Conservation (phyloP, 768 basidiomycete species). For the Kwoniella heveanensis region DNA sequence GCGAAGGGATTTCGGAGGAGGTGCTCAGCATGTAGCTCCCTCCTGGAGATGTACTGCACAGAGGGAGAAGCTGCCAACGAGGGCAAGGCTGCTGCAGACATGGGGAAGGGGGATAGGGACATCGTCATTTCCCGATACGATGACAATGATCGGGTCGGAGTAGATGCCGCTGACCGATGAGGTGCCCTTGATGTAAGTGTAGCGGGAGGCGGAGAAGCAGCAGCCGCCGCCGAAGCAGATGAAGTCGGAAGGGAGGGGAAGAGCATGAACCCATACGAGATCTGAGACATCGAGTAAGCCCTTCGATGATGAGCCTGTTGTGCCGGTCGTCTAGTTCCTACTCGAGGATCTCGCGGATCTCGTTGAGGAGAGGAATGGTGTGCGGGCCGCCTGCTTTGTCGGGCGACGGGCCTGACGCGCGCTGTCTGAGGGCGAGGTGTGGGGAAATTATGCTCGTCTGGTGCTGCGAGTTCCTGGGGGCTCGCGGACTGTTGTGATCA, state of each 20-base stretch:
- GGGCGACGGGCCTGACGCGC: background rate
- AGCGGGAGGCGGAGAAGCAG: background rate
- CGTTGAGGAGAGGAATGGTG: background rate
- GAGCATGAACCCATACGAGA: constrained; percentile 12
- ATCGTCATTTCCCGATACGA: background rate
- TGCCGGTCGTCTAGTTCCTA: background rate
- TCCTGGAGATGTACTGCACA: background rate
- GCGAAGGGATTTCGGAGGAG: too few relatives aligned
- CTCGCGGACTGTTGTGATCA: constrained; percentile 12
- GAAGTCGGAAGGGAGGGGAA: background rate
- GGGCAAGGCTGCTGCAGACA: background rate
- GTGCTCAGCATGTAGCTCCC: too few relatives aligned
- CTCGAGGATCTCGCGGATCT: background rate
- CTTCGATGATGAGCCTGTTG: constrained; percentile 12
- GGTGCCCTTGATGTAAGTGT: too few relatives aligned
- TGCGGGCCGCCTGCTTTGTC: background rate
- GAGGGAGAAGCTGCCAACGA: background rate
- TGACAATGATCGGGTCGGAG: too few relatives aligned
- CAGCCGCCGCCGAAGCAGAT: background rate
- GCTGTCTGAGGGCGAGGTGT: background rate
- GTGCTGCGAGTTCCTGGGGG: constrained; percentile 1
- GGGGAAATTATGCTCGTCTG: background rate
- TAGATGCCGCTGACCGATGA: too few relatives aligned
- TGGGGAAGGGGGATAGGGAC: constrained; percentile 4
- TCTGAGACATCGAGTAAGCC: constrained; percentile 17